Base-by-base conservation (phyloP, 2,329 filamentous ascomycete genomes). In the Sclerotinia nivalis region DNA sequence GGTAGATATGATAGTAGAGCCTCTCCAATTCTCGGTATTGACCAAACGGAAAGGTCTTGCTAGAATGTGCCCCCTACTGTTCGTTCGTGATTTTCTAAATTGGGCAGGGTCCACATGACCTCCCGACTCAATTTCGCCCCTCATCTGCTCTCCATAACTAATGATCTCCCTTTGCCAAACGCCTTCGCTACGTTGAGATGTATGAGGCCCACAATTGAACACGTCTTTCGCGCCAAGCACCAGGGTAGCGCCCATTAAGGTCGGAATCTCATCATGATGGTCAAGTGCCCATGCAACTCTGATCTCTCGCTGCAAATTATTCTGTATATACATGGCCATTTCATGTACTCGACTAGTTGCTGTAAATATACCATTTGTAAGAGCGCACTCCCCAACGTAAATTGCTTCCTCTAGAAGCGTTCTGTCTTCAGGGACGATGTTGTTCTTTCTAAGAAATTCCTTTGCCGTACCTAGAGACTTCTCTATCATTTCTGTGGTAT, bases 321-420 rank as follows among this genome's bases (percentile, higher is more conserved):
- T 81, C 3, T 87, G 77, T 3, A 97, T 80, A 70, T 89, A 91
- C 15, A 97, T 79, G 0, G 93, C 93, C 70, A 97, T 85, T 77
- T 97, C 92, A 74, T 95, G 92, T 31, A 88, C 89, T 37, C 82
- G 80, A 70, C 90, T 91, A 75, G 93, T 88, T 0, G 88, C 83
- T 34, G 83, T 83, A 84, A 93, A 94, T 40, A 90, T 84, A 9
- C 80, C 75, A 71, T 90, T 94, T 0, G 77, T 73, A 0, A 89
- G 76, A 0, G 91, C 88, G 4, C 82, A 75, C 55, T 87, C 83
- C 1, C 92, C 90, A 66, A 90, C 84, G 0, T 80, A 75, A n/a
- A 96, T 88, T 5, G 91, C 92, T 64, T 90, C 81, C 1, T 79
- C 78, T 1, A 97, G 82, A 2, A 90, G 80, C 0, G 75, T 72